These are phyloP conservation scores for Pichia terricola DNA, from an alignment of 1,139 yeast genomes.

Conservation along the genomic window DNA sequence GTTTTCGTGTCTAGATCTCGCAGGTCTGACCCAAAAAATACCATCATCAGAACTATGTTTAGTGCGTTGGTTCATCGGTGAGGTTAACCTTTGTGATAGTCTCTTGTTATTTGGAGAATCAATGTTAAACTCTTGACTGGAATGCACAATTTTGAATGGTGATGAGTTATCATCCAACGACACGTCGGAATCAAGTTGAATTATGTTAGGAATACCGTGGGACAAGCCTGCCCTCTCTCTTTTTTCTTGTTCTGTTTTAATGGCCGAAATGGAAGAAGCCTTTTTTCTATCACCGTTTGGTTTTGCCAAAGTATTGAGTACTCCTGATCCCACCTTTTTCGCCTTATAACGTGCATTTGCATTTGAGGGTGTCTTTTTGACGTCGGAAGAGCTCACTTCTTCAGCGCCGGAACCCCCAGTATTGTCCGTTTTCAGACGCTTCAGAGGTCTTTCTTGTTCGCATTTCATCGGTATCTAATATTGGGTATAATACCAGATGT, in stretches of 20 bases:
- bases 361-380: too few species aligned
- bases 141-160: conserved; percentile 8
- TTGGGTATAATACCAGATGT: too few species aligned
- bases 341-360: too few species aligned
- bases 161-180: conserved; percentile 5
- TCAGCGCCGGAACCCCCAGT: too few species aligned
- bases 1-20: conserved; percentile 2
- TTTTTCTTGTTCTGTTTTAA: conserved; percentile 3
- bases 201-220: conserved; percentile 1
- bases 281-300: not conserved
- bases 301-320: conserved; percentile 4
- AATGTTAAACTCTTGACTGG: conserved; percentile 11
- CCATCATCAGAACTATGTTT: conserved; percentile 24
- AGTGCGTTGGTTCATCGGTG: conserved; percentile 4
- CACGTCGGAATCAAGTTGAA: conserved; percentile 8
- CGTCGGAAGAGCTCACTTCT: too few species aligned
- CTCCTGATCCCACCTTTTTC: too few species aligned
- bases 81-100: not conserved
- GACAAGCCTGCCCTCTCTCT: not conserved
- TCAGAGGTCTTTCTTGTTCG: too few species aligned
- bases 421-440: too few species aligned
- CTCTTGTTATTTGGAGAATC: conserved; percentile 1
- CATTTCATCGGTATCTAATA: too few species aligned
- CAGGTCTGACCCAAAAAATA: conserved; percentile 25
- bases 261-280: conserved; percentile 7